Base-by-base conservation (phyloP, 805 yeast genomes). In the Ogataea pignaliae region DNA sequence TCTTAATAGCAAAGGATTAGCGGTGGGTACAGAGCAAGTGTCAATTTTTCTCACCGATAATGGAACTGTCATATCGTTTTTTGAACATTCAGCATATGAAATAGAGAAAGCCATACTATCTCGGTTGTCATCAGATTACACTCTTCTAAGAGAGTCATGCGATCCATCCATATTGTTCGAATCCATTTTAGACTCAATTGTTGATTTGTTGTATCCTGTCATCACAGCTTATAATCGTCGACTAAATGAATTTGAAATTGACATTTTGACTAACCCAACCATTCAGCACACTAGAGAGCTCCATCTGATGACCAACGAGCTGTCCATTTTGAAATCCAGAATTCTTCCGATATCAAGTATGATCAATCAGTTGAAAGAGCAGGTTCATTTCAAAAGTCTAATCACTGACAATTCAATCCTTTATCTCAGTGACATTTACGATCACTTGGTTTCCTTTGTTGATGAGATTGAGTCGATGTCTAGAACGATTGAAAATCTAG, bases 401-500 rank as follows among this genome's bases (percentile, higher is more conserved):
- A 60, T 76, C 7, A 63, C 78, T 1, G 73, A 72, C 17, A 55
- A 62, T 15, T 72, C 78, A 1, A 71, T 65, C 13, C 55, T 76
- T 10, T 79, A 79, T 51, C 56, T 79, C 36, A 68, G 74, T 7
- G 84, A 79, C 63, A 78, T 79, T 12, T 68, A 71, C 9, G 85
- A 79, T 59, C 85, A 79, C 52, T 67, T 78, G 2, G 53, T 71
- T 42, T 62, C 76, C 43, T 77, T 70, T 47, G 67, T 78, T 1
- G 78, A 76, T 44, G 81, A 77, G 39, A 68, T 79, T 37, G 77
- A 75, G 40, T 68, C 72, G 16, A 79, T 79, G 84, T 61, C 71
- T 18, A 64, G 68, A 39, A 75, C 73, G 12, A 73, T 78, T 21
- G 75, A 73, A 48, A 73, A 75, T 47, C 64, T 78, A 48, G 71